phyloP scores from a whole-genome alignment of 148 eudicot species.

The Talinum fruticosum region DNA sequence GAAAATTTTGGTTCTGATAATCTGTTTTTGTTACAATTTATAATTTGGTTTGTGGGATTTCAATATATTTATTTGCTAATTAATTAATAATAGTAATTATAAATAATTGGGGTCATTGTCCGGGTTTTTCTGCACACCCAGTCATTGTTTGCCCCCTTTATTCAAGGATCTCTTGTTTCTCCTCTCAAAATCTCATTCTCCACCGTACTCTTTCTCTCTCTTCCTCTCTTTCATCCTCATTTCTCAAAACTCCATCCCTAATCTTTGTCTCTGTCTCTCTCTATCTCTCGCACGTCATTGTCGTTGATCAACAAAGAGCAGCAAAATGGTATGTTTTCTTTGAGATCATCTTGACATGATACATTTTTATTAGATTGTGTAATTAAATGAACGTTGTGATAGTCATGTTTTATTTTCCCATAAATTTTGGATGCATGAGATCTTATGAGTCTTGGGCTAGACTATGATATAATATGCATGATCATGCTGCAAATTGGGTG shows the following conservation, averaged over 20 bases:
- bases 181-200: not conserved
- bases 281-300: too few relatives aligned
- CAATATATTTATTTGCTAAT: not conserved
- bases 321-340: not conserved
- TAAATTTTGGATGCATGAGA: too few relatives aligned
- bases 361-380: too few relatives aligned
- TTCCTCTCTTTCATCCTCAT: not conserved
- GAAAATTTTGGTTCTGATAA: not conserved
- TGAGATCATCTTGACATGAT: too few relatives aligned
- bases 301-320: not conserved
- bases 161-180: not conserved
- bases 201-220: not conserved
- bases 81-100: too few relatives aligned
- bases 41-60: not conserved
- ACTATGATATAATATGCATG: too few relatives aligned
- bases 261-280: not conserved
- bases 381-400: too few relatives aligned
- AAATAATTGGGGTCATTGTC: slow-evolving; percentile 1
- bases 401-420: too few relatives aligned
- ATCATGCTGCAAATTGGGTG: too few relatives aligned
- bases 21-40: not conserved
- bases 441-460: too few relatives aligned
- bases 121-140: not conserved
- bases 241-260: not conserved
- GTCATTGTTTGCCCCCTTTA: slow-evolving; percentile 1